Evolutionary conservation across 495 filamentous ascomycete genomes (phyloP).

Genomic region (Hypomontagnella monticulosa): DNA sequence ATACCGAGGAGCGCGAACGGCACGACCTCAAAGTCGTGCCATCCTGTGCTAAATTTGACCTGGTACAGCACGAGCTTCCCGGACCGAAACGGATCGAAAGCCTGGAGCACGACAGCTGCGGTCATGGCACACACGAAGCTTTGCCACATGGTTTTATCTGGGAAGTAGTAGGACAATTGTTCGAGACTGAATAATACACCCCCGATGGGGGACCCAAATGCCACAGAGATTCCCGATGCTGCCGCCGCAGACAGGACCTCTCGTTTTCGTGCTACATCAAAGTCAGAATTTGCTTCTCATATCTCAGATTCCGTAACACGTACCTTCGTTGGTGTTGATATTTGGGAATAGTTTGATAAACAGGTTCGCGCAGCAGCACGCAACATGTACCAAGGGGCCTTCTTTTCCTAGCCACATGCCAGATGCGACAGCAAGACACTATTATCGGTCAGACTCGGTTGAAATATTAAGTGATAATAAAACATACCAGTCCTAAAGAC

Average conservation of each 20-base stretch:
- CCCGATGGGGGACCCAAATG: conserved; percentile 96
- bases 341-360: conserved; percentile 90
- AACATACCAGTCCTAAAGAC: conserved; percentile 83
- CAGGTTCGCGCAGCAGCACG: conserved; percentile 95
- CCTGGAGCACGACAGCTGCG: conserved; percentile 90
- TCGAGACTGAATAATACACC: conserved; percentile 93
- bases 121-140: conserved; percentile 99
- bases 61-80: conserved; percentile 97
- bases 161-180: conserved; percentile 98
- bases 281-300: conserved; percentile 27
- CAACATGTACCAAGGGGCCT: conserved; percentile 95
- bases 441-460: conserved; percentile 29
- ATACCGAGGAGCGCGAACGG: conserved; percentile 90
- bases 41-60: conserved; percentile 89
- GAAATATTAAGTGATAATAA: background rate
- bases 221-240: conserved; percentile 94
- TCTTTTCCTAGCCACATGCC: conserved; percentile 99
- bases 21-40: conserved; percentile 94
- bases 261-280: conserved; percentile 79
- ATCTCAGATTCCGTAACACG: conserved; percentile 10
- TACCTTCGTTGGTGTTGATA: conserved; percentile 90
- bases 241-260: conserved; percentile 96
- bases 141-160: conserved; percentile 99
- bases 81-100: conserved; percentile 92
- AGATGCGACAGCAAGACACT: conserved; percentile 94